Evolutionary conservation across 78 protist genomes (phyloP).

Genomic region (Dictyostelium firmibasis): DNA sequence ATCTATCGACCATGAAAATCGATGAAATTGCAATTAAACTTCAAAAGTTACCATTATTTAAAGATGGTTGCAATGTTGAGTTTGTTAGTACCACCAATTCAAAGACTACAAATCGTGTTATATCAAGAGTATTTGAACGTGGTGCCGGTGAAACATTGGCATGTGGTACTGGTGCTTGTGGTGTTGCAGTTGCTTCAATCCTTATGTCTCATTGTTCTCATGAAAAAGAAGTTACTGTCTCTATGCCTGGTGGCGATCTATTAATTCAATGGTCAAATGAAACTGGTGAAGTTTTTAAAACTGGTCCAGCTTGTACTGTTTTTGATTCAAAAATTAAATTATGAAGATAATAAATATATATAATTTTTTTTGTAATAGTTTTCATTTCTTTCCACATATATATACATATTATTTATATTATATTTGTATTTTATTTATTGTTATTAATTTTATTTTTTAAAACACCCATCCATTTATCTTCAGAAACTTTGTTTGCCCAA

Average conservation of each 20-base stretch:
- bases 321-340: conserved; percentile 15
- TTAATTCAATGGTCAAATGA: conserved; percentile 45
- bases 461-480: conserved; percentile 42
- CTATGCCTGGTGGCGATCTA: conserved; percentile 82
- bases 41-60: conserved; percentile 28
- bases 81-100: conserved; percentile 1
- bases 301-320: conserved; percentile 82
- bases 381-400: too few species aligned
- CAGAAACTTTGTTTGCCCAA: neutral
- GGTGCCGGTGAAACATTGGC: conserved; percentile 85
- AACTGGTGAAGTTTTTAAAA: conserved; percentile 32
- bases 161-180: conserved; percentile 87
- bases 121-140: conserved; percentile 73
- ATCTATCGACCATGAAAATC: conserved; percentile 6
- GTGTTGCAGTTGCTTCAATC: conserved; percentile 74
- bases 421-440: neutral
- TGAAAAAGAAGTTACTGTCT: neutral
- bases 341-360: neutral
- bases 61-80: conserved; percentile 75
- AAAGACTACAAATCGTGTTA: neutral
- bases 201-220: neutral
- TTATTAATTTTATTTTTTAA: conserved; percentile 17
- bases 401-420: neutral
- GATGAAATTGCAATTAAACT: conserved; percentile 4
- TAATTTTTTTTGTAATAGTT: neutral